Evolutionary conservation across 768 basidiomycete genomes (phyloP), one percentile per base, ranked within the genome.

Genomic region (Mrakia frigida): DNA sequence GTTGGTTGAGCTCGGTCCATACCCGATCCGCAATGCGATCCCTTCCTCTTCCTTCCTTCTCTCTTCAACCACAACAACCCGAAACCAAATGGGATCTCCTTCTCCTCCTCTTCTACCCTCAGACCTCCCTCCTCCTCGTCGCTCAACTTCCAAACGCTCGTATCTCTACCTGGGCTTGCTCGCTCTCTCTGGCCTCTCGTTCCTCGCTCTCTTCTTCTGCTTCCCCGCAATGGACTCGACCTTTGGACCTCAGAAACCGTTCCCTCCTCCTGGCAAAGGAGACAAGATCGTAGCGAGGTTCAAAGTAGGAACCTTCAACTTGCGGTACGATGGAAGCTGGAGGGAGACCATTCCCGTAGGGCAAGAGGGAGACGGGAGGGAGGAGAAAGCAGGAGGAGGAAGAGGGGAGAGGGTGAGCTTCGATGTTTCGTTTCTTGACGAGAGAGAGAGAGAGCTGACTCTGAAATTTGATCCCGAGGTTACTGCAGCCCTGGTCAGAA

Each of bases 401-500:
- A 35, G 14, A 21, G 70, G 75, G 3, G 75, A 76, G 61, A 59
- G 75, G 75, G 70, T 71, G 33, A 41, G 70, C 13, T 18, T 50
- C 46, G 18, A 10, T 28, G 5, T 3, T 35, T 60, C 21, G 39
- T 23, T 35, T 68, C 52, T 4, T 28, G 5, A 21, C 25, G 43
- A 46, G 43, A 10, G 43, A 9, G 46, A n/a, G 25, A 16, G 18
- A 73, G 70, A 7, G 41, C 46, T 35, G 46, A 50, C 63, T 61
- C 6, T 31, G 31, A 7, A 2, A 5, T 21, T 25, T 46, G 14
- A n/a, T 43, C 39, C 70, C 39, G 21, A 56, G 6, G 5, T 25
- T 3, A 3, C 21, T n/a, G 13, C 53, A 78, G 77, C 73, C 77
- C 10, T 78, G 77, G 77, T 53, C 67, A 3, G 71, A 78, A 37